Base-by-base conservation (phyloP, 2,329 filamentous ascomycete genomes). In the Sporothrix pseudoabietina region DNA sequence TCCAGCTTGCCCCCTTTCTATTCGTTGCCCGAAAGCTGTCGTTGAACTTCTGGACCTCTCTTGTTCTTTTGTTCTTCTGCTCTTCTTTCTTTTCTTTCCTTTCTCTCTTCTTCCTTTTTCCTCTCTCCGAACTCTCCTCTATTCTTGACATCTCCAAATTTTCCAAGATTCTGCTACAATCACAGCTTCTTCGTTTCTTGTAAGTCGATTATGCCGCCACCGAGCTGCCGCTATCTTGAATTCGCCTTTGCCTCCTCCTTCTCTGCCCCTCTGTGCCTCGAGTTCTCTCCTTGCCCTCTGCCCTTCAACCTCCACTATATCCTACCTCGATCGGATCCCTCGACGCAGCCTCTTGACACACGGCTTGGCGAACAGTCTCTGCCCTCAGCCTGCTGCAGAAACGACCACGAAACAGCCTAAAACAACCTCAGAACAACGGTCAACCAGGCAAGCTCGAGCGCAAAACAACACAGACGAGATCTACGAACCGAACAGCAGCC, bases 1-100 rank as follows among this genome's bases (percentile, higher is more conserved):
- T 44, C 30, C 32, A 72, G 57, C 41, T 65, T 68, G 26, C 41
- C 61, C 61, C 52, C 47, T 72, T 69, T 72, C 61, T 61, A 61
- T 61, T 69, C 57, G 65, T 54, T 73, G 66, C 54, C 55, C 49
- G 32, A 6, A 66, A 72, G 32, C 32, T 47, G 16, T 35, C 57
- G 55, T 26, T 10, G 22, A 57, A 57, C 59, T 30, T 47, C 39
- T 72, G 47, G 47, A 19, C 44, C 35, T 72, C 35, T 44, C n/a
- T 19, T 22, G 26, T 30, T 69, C 30, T 57, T 41, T 55, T 35
- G 14, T 57, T 47, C 39, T 63, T 41, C 22, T 59, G 47, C n/a
- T 47, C 6, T 54, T 47, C 55, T 52, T 22, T 41, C 59, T 61
- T 55, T 65, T 35, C 44, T 19, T 57, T 26, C 32, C 32, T 41